phyloP scores from a whole-genome alignment of 75 land plant species.

The Picea sitchensis region DNA sequence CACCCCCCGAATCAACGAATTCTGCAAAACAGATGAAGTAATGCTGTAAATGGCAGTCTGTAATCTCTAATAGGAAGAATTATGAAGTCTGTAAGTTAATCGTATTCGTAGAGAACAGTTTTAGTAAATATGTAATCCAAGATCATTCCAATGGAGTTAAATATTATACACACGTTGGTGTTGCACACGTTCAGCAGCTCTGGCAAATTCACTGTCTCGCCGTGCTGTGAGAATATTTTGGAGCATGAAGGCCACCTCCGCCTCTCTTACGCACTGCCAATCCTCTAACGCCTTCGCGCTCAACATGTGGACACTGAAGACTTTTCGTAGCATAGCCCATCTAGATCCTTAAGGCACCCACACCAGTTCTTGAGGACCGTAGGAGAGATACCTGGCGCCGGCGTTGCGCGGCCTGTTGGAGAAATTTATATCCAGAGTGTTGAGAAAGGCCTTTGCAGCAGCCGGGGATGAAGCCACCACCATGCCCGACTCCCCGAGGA shows the following conservation, averaged over 20 bases:
- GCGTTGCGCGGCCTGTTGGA: constrained; percentile 21
- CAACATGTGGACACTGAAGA: constrained; percentile 23
- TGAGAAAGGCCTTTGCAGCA: constrained; percentile 25
- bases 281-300: constrained; percentile 12
- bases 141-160: too few species aligned
- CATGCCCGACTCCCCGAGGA: constrained; percentile 45
- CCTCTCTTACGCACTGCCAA: constrained; percentile 10
- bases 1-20: too few species aligned
- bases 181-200: constrained; percentile 19
- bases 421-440: constrained; percentile 26
- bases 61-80: too few species aligned
- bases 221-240: background rate
- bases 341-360: constrained; percentile 31
- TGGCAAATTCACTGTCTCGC: constrained; percentile 14
- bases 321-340: constrained; percentile 30
- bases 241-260: constrained; percentile 10
- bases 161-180: constrained; percentile 40
- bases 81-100: too few species aligned
- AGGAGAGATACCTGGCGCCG: constrained; percentile 19
- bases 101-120: too few species aligned
- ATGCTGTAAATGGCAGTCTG: too few species aligned
- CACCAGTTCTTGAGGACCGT: constrained; percentile 27
- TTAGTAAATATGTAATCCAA: too few species aligned
- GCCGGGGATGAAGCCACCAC: constrained; percentile 35
- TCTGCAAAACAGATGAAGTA: too few species aligned